These are phyloP conservation scores for Ophiostoma perfectum DNA, from an alignment of 2,329 filamentous ascomycete species.

Conservation along the genomic window DNA sequence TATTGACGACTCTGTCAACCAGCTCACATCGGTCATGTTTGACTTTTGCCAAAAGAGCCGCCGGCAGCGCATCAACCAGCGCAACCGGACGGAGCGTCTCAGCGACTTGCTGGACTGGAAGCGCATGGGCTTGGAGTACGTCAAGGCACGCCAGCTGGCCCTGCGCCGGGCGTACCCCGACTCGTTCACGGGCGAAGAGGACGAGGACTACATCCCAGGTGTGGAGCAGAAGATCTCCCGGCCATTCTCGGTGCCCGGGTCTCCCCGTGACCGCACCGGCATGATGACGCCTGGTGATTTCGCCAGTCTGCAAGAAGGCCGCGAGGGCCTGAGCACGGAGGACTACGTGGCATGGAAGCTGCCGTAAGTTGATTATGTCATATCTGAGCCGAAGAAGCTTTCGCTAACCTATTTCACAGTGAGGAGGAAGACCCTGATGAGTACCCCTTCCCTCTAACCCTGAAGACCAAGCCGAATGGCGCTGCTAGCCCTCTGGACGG, in stretches of 20 bases:
- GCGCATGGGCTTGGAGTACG: conserved; percentile 98
- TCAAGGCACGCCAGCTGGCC: conserved; percentile 92
- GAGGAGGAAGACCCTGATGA: conserved; percentile 89
- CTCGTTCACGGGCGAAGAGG: conserved; percentile 75
- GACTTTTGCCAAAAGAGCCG: conserved; percentile 91
- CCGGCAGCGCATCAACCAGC: conserved; percentile 95
- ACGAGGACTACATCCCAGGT: conserved; percentile 84
- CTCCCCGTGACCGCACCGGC: conserved; percentile 79
- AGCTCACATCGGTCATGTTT: conserved; percentile 86
- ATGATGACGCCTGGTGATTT: conserved; percentile 99
- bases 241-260: conserved; percentile 89
- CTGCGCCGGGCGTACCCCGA: conserved; percentile 84
- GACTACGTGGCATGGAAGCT: conserved; percentile 98
- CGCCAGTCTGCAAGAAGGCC: conserved; percentile 89
- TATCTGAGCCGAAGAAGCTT: neutral
- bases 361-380: conserved; percentile 62
- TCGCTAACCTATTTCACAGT: conserved; percentile 34
- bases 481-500: conserved; percentile 40
- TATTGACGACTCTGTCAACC: conserved; percentile 94
- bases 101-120: conserved; percentile 98
- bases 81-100: conserved; percentile 90
- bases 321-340: conserved; percentile 88
- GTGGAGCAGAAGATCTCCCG: conserved; percentile 93
- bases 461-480: conserved; percentile 48
- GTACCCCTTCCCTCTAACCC: conserved; percentile 55